Conservation (phyloP, 495 filamentous ascomycete genomes). For the Xeromyces bisporus region DNA sequence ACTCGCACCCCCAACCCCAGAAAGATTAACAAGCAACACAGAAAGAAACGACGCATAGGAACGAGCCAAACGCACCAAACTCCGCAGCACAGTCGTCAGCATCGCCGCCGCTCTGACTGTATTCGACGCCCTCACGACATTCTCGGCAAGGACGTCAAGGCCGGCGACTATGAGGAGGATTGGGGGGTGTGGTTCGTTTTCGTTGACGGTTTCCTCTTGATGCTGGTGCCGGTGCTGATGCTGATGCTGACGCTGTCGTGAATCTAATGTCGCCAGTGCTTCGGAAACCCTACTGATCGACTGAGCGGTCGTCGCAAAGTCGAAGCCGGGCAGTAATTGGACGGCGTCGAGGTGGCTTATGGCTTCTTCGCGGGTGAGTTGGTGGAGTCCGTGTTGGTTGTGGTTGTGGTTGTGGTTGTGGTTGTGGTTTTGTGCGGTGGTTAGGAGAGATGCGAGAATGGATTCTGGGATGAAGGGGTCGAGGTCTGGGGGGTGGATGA, state of each 20-base stretch:
- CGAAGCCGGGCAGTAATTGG: conserved; percentile 22
- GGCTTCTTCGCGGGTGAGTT: conserved; percentile 18
- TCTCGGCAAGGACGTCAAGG: conserved; percentile 24
- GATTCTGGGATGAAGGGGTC: conserved; percentile 63
- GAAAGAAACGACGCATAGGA: conserved; percentile 15
- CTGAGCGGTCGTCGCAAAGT: conserved; percentile 17
- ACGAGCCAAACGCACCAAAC: conserved; percentile 18
- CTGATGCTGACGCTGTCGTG: conserved; percentile 5
- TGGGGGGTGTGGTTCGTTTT: background rate
- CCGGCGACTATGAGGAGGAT: conserved; percentile 20
- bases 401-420: too few species aligned
- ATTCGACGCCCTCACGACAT: conserved; percentile 24
- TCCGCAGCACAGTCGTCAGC: conserved; percentile 17
- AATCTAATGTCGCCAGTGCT: conserved; percentile 7
- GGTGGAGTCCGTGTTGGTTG: too few species aligned
- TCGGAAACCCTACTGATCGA: conserved; percentile 21
- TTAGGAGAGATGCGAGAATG: conserved; percentile 30
- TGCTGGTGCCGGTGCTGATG: background rate
- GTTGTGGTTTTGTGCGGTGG: conserved; percentile 1
- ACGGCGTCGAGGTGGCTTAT: conserved; percentile 21
- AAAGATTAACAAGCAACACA: conserved; percentile 24
- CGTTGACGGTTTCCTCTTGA: background rate
- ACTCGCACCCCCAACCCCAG: conserved; percentile 13
- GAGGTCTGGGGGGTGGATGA: conserved; percentile 62
- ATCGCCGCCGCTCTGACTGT: conserved; percentile 21